Evolutionary conservation across 2,329 filamentous ascomycete genomes (phyloP).

Genomic region (Raffaelea arxii): DNA sequence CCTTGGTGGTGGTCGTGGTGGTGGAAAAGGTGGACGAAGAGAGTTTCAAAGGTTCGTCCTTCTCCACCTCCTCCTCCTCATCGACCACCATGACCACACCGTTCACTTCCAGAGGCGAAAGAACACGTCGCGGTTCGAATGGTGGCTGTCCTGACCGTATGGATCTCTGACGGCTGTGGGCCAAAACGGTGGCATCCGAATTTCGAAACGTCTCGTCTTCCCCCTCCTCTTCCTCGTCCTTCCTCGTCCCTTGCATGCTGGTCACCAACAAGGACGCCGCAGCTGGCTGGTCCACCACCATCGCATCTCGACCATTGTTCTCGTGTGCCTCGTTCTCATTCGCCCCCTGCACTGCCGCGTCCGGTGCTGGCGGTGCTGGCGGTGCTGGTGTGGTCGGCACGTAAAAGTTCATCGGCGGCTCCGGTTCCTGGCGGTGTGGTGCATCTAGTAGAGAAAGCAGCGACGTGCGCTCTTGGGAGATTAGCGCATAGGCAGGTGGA

Average conservation of each 20-base stretch:
- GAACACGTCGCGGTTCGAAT: too few relatives aligned
- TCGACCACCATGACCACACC: neutral
- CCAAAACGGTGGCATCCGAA: too few relatives aligned
- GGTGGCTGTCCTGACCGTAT: too few relatives aligned
- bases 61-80: neutral
- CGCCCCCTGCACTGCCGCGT: too few relatives aligned
- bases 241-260: neutral
- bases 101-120: too few relatives aligned
- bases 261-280: neutral
- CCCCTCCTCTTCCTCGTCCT: neutral
- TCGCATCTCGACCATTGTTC: too few relatives aligned
- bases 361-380: too few relatives aligned
- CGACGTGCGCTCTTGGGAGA: conserved; percentile 44
- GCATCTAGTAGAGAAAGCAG: conserved; percentile 52
- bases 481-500: conserved; percentile 47
- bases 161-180: too few relatives aligned
- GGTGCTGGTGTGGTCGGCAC: conserved; percentile 27
- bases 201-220: too few relatives aligned
- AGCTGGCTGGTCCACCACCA: too few relatives aligned
- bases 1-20: conserved; percentile 37
- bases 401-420: conserved; percentile 22
- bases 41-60: neutral
- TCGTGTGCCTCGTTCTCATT: too few relatives aligned
- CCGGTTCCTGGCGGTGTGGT: conserved; percentile 31
- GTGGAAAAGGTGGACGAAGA: conserved; percentile 37